A percentile compares a stretch with the other conserved stretches of the same genome.
Evolutionary conservation across 495 filamentous ascomycete genomes (phyloP).

Genomic region (Talaromyces adpressus): DNA sequence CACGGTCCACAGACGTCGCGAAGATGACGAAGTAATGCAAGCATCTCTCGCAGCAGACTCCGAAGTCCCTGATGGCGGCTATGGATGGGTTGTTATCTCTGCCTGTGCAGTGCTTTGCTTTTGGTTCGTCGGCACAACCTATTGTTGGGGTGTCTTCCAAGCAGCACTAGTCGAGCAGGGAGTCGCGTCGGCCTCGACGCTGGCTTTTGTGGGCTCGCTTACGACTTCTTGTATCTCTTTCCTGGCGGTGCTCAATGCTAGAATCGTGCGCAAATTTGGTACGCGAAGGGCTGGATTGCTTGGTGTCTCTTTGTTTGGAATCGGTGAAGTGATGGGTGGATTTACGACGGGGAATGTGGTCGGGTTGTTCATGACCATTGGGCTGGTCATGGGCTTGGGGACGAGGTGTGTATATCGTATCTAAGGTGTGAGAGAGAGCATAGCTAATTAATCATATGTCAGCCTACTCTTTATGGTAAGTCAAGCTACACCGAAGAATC

Average conservation of each 20-base stretch:
- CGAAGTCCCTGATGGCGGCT: constrained; percentile 50
- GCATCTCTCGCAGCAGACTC: constrained; percentile 42
- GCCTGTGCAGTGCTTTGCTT: constrained; percentile 45
- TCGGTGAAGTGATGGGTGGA: constrained; percentile 42
- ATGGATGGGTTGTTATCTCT: constrained; percentile 51
- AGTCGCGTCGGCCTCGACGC: constrained; percentile 37
- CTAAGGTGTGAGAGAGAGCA: neutral
- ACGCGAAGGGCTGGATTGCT: constrained; percentile 34
- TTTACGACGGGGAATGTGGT: constrained; percentile 41
- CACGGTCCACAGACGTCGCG: neutral
- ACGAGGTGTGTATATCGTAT: constrained; percentile 25
- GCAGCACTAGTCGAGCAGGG: constrained; percentile 41
- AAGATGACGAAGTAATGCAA: constrained; percentile 36
- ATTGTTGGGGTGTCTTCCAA: constrained; percentile 54
- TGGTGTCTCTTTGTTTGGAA: constrained; percentile 38
- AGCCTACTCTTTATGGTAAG: constrained; percentile 24
- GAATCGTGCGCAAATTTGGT: constrained; percentile 43
- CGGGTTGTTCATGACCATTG: constrained; percentile 49
- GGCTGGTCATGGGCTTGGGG: constrained; percentile 47
- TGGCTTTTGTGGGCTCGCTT: constrained; percentile 52
- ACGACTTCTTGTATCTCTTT: constrained; percentile 39
- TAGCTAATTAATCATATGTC: neutral
- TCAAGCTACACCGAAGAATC: constrained; percentile 9
- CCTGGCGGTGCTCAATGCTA: constrained; percentile 41
- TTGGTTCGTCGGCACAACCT: constrained; percentile 46